Conservation (phyloP, 225 moss, liverwort and hornwort genomes). For the Pseudisothecium myosuroides region DNA sequence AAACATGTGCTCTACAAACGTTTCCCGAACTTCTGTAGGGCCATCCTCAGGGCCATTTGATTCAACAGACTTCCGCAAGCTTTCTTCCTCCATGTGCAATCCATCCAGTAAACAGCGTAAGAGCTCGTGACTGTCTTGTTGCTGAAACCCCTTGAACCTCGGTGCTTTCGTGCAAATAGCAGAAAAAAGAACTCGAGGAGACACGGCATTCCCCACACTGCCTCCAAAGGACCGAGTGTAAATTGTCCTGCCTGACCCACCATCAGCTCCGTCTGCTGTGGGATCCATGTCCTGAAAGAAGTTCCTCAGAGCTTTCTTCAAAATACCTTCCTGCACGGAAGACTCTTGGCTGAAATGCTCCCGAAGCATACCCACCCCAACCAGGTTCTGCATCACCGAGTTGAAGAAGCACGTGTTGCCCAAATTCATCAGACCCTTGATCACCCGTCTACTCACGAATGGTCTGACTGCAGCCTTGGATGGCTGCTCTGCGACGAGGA, state of each 20-base stretch:
- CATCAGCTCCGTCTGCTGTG: neutral
- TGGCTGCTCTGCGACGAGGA: neutral
- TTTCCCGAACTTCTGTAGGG: conserved; percentile 11
- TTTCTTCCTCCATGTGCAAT: conserved; percentile 77
- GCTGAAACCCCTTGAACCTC: conserved; percentile 84
- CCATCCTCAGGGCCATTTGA: neutral
- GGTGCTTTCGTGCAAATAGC: conserved; percentile 74
- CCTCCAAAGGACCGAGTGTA: conserved; percentile 46
- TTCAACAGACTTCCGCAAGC: conserved; percentile 19
- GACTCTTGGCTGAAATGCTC: conserved; percentile 48
- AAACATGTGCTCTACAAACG: conserved; percentile 67
- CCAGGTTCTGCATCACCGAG: conserved; percentile 92
- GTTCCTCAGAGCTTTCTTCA: conserved; percentile 14
- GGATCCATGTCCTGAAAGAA: conserved; percentile 51
- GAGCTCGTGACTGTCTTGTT: conserved; percentile 92
- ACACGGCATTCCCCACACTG: conserved; percentile 36
- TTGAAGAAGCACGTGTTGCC: conserved; percentile 94
- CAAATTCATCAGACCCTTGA: conserved; percentile 73
- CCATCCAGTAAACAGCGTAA: conserved; percentile 69
- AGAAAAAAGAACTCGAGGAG: conserved; percentile 62
- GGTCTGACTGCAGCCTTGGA: neutral
- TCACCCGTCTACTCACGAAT: conserved; percentile 27
- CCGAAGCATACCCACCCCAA: conserved; percentile 63
- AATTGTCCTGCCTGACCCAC: conserved; percentile 6
- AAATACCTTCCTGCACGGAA: conserved; percentile 32